phyloP scores from a whole-genome alignment of 768 basidiomycete species.

The Termitomyces sp. region DNA sequence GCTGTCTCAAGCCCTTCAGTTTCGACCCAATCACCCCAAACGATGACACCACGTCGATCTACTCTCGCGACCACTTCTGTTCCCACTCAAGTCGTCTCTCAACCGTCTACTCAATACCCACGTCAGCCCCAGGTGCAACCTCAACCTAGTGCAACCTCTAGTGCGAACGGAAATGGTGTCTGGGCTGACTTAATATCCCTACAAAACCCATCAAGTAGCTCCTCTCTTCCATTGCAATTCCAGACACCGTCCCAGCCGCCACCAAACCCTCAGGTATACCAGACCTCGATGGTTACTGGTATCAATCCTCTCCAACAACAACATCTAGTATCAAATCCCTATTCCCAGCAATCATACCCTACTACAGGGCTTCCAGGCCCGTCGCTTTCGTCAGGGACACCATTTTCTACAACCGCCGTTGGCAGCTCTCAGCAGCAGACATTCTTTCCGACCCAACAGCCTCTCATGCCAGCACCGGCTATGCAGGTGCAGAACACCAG shows the following conservation, averaged over 20 bases:
- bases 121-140: constrained; percentile 20
- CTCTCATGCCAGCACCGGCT: constrained; percentile 16
- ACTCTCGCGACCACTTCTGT: constrained; percentile 17
- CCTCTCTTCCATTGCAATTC: constrained; percentile 53
- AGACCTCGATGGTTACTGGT: constrained; percentile 20
- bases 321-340: constrained; percentile 24
- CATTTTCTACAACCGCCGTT: constrained; percentile 2
- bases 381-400: not conserved
- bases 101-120: constrained; percentile 14
- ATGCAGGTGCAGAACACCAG: constrained; percentile 9
- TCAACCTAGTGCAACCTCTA: constrained; percentile 13
- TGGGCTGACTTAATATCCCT: constrained; percentile 58
- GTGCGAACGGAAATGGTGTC: constrained; percentile 36
- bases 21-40: constrained; percentile 1
- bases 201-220: constrained; percentile 37
- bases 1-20: constrained; percentile 13
- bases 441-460: constrained; percentile 21
- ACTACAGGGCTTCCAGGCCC: constrained; percentile 7
- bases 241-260: constrained; percentile 17
- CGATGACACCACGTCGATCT: constrained; percentile 14
- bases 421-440: constrained; percentile 10
- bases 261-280: constrained; percentile 10
- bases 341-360: constrained; percentile 18
- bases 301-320: constrained; percentile 26
- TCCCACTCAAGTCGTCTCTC: not conserved